phyloP scores from a whole-genome alignment of 768 basidiomycete species.

The Pleurotus giganteus region DNA sequence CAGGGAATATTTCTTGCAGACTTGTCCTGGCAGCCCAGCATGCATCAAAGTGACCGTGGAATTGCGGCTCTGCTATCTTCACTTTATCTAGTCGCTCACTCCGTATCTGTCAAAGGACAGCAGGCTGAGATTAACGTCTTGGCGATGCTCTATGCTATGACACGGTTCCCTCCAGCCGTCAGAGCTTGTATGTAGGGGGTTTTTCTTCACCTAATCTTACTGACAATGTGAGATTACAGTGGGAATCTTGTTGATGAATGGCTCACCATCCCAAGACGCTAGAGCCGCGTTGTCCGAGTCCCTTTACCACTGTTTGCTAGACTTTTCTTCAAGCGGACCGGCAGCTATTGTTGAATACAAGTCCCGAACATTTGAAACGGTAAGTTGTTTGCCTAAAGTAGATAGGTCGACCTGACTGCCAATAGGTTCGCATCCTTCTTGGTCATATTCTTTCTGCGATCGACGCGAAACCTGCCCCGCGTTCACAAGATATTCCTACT shows the following conservation, averaged over 20 bases:
- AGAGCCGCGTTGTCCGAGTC: conserved; percentile 22
- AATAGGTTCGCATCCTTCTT: conserved; percentile 14
- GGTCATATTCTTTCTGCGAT: conserved; percentile 14
- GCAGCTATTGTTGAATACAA: conserved; percentile 13
- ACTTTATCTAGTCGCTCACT: conserved; percentile 22
- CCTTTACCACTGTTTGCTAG: conserved; percentile 19
- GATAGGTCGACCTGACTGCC: background rate
- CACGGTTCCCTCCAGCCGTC: conserved; percentile 26
- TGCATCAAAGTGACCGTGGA: conserved; percentile 23
- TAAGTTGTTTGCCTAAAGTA: conserved; percentile 6
- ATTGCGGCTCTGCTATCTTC: conserved; percentile 29
- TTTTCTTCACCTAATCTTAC: background rate
- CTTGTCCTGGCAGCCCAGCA: conserved; percentile 21
- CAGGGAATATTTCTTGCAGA: conserved; percentile 18
- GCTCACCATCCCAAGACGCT: conserved; percentile 18
- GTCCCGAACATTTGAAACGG: conserved; percentile 17
- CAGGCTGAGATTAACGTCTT: conserved; percentile 18
- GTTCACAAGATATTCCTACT: background rate
- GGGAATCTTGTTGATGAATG: conserved; percentile 21
- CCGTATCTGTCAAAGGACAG: conserved; percentile 16
- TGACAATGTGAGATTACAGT: conserved; percentile 15
- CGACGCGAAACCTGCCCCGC: background rate
- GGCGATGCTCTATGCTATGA: conserved; percentile 18
- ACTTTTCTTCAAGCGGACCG: conserved; percentile 19
- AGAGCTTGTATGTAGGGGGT: conserved; percentile 19